A percentile compares a stretch with the other conserved stretches of the same genome.
These are phyloP conservation scores for Gossypium longicalyx DNA, from an alignment of 345 rosid species.

Conservation along the genomic window DNA sequence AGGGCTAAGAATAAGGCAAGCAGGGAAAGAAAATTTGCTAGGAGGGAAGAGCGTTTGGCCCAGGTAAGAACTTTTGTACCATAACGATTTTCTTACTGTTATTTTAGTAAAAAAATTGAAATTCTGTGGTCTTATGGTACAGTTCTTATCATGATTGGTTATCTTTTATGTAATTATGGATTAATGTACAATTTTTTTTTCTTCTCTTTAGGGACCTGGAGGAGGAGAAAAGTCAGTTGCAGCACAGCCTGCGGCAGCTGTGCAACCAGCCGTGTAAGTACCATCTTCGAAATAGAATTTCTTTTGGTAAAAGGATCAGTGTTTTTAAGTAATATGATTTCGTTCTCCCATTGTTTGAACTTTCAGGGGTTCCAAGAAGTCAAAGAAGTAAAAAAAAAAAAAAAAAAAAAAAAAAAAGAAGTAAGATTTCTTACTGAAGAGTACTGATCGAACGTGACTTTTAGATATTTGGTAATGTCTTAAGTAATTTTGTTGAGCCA, in stretches of 20 bases:
- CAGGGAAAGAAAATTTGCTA: slow-evolving; percentile 80
- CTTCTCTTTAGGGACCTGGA: not conserved
- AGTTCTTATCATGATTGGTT: too few species aligned
- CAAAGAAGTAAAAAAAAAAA: not conserved
- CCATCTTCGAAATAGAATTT: not conserved
- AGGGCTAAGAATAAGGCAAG: slow-evolving; percentile 94
- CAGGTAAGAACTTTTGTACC: slow-evolving; percentile 40
- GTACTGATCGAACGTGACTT: not conserved
- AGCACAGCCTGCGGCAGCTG: not conserved
- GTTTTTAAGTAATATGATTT: not conserved
- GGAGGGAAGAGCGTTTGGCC: slow-evolving; percentile 90
- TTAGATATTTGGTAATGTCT: not conserved
- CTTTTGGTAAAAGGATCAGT: not conserved
- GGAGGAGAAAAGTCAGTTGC: not conserved
- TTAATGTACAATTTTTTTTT: too few species aligned
- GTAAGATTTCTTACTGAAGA: not conserved
- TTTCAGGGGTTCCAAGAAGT: not conserved
- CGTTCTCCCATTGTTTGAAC: not conserved
- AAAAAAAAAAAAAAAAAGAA: not conserved
- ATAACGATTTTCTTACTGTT: too few species aligned
- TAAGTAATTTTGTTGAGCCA: not conserved
- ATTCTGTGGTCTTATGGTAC: too few species aligned
- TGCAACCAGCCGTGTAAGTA: not conserved
- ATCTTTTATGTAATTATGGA: too few species aligned
- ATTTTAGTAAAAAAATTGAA: too few species aligned